Conservation (phyloP, 208 protist genomes). For the Acanthamoeba polyphaga region DNA sequence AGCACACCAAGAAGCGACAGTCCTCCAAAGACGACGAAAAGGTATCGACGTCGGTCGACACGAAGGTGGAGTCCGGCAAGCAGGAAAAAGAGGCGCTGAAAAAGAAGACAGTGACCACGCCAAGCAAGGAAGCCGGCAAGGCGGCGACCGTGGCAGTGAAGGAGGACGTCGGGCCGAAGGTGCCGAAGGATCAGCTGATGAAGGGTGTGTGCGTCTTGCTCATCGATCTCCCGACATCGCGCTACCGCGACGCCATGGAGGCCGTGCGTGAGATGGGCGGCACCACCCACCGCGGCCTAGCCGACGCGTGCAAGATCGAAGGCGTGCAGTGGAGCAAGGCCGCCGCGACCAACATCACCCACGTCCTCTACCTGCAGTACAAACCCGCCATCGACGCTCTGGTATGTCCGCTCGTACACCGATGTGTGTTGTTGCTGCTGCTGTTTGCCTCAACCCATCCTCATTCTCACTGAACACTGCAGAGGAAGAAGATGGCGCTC, state of each 20-base stretch:
- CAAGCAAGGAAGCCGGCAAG: not conserved
- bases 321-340: not conserved
- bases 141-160: not conserved
- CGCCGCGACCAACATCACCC: not conserved
- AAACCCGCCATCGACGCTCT: not conserved
- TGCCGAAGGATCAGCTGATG: constrained; percentile 11
- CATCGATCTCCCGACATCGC: not conserved
- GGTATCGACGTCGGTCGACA: not conserved
- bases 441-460: too few species aligned
- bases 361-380: constrained; percentile 21
- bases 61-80: not conserved
- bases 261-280: constrained; percentile 40
- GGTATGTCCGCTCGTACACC: not conserved
- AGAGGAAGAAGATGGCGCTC: constrained; percentile 37
- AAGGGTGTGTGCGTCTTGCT: constrained; percentile 12
- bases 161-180: not conserved
- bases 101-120: not conserved
- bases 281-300: not conserved
- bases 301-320: not conserved
- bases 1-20: not conserved
- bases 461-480: not conserved
- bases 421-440: not conserved
- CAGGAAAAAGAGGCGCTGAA: not conserved
- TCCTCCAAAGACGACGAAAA: not conserved
- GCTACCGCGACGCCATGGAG: constrained; percentile 31